These are phyloP conservation scores for Xylariaceae sp. DNA, from an alignment of 2,329 filamentous ascomycete species.

Conservation along the genomic window DNA sequence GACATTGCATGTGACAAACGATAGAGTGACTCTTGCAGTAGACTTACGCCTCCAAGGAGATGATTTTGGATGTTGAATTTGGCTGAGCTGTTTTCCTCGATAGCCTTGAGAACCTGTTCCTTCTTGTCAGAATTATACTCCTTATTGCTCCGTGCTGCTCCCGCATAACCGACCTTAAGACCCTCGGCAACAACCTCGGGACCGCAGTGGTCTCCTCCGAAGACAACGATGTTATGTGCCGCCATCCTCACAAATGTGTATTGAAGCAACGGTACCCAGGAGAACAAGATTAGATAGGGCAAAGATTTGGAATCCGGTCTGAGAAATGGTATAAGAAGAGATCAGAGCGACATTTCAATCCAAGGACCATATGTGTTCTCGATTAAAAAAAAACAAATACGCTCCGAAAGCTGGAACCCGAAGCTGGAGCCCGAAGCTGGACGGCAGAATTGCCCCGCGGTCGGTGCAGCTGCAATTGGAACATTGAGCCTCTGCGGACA, in stretches of 20 bases:
- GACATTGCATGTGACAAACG: too few species aligned
- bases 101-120: constrained; percentile 67
- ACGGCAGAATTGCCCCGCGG: constrained; percentile 8
- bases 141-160: neutral
- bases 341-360: neutral
- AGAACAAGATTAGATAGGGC: neutral
- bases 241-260: constrained; percentile 46
- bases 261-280: too few species aligned
- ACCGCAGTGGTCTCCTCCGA: constrained; percentile 79
- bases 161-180: constrained; percentile 61
- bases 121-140: neutral
- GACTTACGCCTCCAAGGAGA: constrained; percentile 70
- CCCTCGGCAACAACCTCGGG: constrained; percentile 84
- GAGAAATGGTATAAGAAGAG: neutral
- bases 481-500: constrained; percentile 6
- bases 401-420: constrained; percentile 10
- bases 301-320: neutral
- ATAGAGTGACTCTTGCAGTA: neutral
- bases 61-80: constrained; percentile 90
- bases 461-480: constrained; percentile 1
- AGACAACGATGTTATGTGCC: constrained; percentile 73
- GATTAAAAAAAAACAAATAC: too few species aligned
- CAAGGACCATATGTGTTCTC: neutral
- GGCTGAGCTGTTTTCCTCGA: constrained; percentile 67
- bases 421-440: too few species aligned